A percentile compares a stretch with the other conserved stretches of the same genome.
Conservation (phyloP, 805 yeast genomes). For the Cyberlindnera mississippiensis region DNA sequence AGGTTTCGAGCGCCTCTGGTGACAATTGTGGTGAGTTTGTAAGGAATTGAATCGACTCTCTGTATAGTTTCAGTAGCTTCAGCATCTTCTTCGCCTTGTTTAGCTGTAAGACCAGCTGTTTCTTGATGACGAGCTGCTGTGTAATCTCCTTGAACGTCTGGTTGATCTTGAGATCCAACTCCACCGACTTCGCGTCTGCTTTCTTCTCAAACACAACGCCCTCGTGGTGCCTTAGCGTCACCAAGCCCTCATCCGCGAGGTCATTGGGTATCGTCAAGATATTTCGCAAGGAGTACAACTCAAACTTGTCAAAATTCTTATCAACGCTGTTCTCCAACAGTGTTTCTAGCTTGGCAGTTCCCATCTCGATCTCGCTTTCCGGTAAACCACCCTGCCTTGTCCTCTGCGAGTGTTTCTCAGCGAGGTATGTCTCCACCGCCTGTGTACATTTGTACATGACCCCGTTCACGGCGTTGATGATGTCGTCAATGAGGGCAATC, state of each 20-base stretch:
- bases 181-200: slow-evolving; percentile 18
- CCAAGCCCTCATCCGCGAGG: slow-evolving; percentile 51
- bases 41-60: slow-evolving; percentile 30
- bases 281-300: slow-evolving; percentile 75
- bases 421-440: slow-evolving; percentile 67
- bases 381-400: slow-evolving; percentile 1
- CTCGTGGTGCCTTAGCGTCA: slow-evolving; percentile 66
- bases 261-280: slow-evolving; percentile 61
- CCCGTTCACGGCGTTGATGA: slow-evolving; percentile 82
- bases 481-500: slow-evolving; percentile 75
- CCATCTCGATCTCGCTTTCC: slow-evolving; percentile 60
- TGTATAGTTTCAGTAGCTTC: slow-evolving; percentile 31
- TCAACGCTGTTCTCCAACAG: slow-evolving; percentile 73
- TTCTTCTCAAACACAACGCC: slow-evolving; percentile 34
- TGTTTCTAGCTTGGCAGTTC: slow-evolving; percentile 78
- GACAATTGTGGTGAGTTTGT: slow-evolving; percentile 3
- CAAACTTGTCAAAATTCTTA: slow-evolving; percentile 80
- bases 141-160: slow-evolving; percentile 37
- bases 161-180: slow-evolving; percentile 32
- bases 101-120: slow-evolving; percentile 37
- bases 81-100: slow-evolving; percentile 36
- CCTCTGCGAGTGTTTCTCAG: slow-evolving; percentile 24
- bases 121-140: slow-evolving; percentile 41
- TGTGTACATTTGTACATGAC: slow-evolving; percentile 77
- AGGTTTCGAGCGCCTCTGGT: slow-evolving; percentile 16